Base-by-base conservation (phyloP, 306 rosid species). In the Comarum palustre region DNA sequence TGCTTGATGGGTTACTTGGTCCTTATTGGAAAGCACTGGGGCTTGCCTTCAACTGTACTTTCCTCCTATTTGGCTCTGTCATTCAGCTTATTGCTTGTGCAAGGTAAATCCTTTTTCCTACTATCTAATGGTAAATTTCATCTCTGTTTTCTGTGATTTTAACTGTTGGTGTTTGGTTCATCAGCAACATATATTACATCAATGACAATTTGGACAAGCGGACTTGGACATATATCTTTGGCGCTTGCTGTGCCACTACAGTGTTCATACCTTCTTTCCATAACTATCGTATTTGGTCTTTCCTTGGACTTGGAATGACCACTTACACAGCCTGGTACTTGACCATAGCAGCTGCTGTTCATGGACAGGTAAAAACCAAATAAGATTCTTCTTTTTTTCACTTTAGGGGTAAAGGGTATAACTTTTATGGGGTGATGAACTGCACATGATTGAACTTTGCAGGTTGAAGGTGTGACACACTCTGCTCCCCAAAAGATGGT, bases 11-110 rank as follows among this genome's bases (percentile, higher is more conserved):
- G 45, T 79, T 94, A 29, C 73, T 94, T 64, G 99, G 99, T 72
- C 93, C 97, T 10, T 83, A 78, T 73, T 94, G 99, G 99, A 94
- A 94, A 72, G 97, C 99, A 12, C 38, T 77, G 74, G 99, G 99
- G 75, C 86, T 94, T 51, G 97, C 91, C 54, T 94, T 94, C 88
- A 94, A 94, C 82, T 94, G 99, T 73, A 94, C 99, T 78, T 94
- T 94, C 88, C 96, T 94, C 13, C 88, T 94, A 22, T 94, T 91
- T 64, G 99, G 99, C 84, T 89, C 99, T 78, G 99, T 94, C 76
- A 94, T 94, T 38, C 99, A 94, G 91, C 97, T 94, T 16, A 94
- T 94, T 81, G 99, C 89, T 74, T 94, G 99, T 76, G 99, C 99
- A 59, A 94, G 99, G 99, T 91, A n/a, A 46, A 29, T 19, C 6